These are phyloP conservation scores for Didymella glomerata DNA, from an alignment of 2,329 filamentous ascomycete species.

Conservation along the genomic window DNA sequence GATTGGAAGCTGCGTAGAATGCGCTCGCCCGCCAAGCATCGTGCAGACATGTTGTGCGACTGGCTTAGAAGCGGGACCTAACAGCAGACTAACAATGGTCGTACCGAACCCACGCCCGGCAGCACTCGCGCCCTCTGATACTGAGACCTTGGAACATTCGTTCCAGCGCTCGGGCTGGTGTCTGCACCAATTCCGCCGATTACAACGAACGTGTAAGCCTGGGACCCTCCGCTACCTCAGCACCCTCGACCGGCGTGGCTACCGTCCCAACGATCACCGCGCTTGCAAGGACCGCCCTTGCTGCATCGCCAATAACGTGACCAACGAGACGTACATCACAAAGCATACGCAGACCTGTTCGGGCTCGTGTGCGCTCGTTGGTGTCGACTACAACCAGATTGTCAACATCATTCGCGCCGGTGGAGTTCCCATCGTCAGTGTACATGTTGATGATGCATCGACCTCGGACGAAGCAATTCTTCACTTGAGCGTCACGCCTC, in stretches of 20 bases:
- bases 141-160: no score
- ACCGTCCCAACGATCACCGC: conserved; percentile 9
- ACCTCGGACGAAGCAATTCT: background rate
- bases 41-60: background rate
- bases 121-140: no score
- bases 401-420: conserved; percentile 13
- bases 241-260: conserved; percentile 8
- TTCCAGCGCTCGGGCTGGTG: no score
- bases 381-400: conserved; percentile 7
- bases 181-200: no score
- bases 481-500: conserved; percentile 5
- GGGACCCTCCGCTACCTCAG: conserved; percentile 12
- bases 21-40: background rate
- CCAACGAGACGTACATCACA: no score
- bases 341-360: background rate
- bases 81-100: no score
- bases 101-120: no score
- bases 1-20: background rate
- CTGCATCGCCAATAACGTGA: no score
- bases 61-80: no score
- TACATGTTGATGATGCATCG: background rate
- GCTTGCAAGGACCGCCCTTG: background rate
- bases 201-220: background rate
- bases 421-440: conserved; percentile 14
- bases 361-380: background rate